Conservation (phyloP, 345 rosid species). For the Populus nigra region DNA sequence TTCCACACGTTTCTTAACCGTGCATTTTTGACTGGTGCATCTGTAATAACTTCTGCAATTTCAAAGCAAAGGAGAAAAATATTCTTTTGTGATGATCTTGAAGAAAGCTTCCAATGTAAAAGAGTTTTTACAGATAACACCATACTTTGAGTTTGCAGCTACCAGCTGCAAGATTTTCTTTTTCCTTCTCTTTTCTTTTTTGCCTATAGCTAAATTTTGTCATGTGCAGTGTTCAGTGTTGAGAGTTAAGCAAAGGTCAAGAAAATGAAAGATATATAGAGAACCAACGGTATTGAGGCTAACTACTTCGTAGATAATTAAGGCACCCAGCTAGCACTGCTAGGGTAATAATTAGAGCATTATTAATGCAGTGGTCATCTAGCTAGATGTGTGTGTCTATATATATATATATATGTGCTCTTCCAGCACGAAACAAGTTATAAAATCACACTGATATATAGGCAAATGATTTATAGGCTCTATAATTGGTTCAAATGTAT, state of each 20-base stretch:
- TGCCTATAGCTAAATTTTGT: not conserved
- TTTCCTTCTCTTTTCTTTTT: too few species aligned
- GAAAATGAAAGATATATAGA: not conserved
- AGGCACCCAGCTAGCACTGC: not conserved
- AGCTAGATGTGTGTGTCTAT: not conserved
- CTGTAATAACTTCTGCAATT: conserved; percentile 77
- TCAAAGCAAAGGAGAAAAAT: not conserved
- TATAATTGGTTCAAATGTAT: not conserved
- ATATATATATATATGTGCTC: not conserved
- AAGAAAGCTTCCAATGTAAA: not conserved
- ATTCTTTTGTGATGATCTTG: not conserved
- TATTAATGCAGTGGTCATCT: not conserved
- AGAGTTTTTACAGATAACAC: not conserved
- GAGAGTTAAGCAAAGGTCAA: not conserved
- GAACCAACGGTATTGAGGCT: not conserved
- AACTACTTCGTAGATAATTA: not conserved
- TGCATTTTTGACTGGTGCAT: conserved; percentile 86
- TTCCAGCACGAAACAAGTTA: not conserved
- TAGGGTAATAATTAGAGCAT: not conserved
- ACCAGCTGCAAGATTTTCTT: not conserved
- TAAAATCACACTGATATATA: not conserved
- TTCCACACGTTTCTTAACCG: conserved; percentile 88
- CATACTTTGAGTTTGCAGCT: not conserved
- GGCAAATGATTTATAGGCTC: not conserved
- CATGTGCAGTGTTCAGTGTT: not conserved